Percentiles rank a stretch among this genome's conserved stretches.
phyloP scores from a whole-genome alignment of 2,329 filamentous ascomycete genomes.

The Ophiosphaerella narmari region DNA sequence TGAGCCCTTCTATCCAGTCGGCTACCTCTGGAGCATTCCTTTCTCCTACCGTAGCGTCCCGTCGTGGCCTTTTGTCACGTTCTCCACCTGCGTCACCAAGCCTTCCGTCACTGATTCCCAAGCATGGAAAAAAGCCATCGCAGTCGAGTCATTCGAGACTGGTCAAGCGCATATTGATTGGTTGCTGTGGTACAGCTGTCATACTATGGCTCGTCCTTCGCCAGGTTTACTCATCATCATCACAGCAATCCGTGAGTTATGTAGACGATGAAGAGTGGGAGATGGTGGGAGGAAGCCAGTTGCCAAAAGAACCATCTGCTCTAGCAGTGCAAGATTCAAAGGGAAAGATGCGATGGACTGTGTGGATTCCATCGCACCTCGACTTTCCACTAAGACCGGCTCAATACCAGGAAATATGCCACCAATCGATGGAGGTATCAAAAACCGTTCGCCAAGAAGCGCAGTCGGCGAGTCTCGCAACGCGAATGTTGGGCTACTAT shows the following conservation, averaged over 20 bases:
- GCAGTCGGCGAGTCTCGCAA: slow-evolving; percentile 29
- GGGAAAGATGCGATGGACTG: slow-evolving; percentile 75
- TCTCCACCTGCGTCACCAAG: slow-evolving; percentile 72
- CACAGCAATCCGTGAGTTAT: slow-evolving; percentile 17
- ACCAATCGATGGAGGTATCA: slow-evolving; percentile 68
- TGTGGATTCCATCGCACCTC: slow-evolving; percentile 72
- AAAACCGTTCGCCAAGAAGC: slow-evolving; percentile 50
- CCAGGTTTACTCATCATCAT: slow-evolving; percentile 31
- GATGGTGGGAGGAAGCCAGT: slow-evolving; percentile 66
- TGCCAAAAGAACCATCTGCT: slow-evolving; percentile 75
- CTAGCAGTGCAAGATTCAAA: slow-evolving; percentile 69
- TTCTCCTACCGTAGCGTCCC: slow-evolving; percentile 40
- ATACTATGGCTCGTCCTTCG: slow-evolving; percentile 57
- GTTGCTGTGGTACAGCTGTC: slow-evolving; percentile 53
- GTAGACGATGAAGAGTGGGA: slow-evolving; percentile 59
- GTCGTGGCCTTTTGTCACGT: slow-evolving; percentile 66
- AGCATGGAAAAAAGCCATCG: slow-evolving; percentile 65
- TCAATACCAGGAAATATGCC: slow-evolving; percentile 73
- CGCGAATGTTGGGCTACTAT: slow-evolving; percentile 58
- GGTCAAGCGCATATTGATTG: slow-evolving; percentile 61
- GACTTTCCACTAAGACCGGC: slow-evolving; percentile 69
- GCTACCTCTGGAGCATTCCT: slow-evolving; percentile 44
- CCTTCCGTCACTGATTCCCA: slow-evolving; percentile 69
- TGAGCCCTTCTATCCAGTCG: slow-evolving; percentile 35
- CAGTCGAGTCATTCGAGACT: slow-evolving; percentile 60